These are phyloP conservation scores for Jackrogersella multiformis DNA, from an alignment of 495 filamentous ascomycete genomes.

Conservation along the genomic window DNA sequence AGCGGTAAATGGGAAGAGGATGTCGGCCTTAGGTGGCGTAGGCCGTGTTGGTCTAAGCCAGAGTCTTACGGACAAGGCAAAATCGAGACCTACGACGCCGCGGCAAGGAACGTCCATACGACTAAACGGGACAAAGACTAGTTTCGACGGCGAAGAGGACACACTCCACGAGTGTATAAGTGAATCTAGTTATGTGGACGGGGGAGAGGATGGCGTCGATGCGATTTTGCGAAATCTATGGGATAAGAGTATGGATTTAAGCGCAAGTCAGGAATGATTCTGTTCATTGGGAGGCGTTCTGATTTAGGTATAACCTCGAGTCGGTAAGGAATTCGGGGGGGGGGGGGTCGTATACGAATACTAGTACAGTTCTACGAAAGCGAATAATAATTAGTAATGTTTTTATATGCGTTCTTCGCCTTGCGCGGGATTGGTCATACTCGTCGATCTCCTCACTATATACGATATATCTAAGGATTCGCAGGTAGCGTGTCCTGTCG, in stretches of 20 bases:
- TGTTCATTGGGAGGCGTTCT: slow-evolving; percentile 31
- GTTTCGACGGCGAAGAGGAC: slow-evolving; percentile 51
- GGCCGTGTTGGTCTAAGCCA: slow-evolving; percentile 53
- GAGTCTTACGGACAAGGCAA: slow-evolving; percentile 46
- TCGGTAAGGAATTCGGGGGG: slow-evolving; percentile 10
- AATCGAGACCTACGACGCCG: slow-evolving; percentile 45
- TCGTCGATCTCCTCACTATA: too few species aligned
- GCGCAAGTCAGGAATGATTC: slow-evolving; percentile 58
- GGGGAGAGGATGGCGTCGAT: slow-evolving; percentile 55
- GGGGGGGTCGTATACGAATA: slow-evolving; percentile 6
- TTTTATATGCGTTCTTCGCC: not conserved
- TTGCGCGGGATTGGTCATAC: not conserved
- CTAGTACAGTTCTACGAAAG: slow-evolving; percentile 12
- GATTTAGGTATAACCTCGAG: slow-evolving; percentile 18
- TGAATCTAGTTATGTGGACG: slow-evolving; percentile 54
- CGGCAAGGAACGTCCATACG: slow-evolving; percentile 44
- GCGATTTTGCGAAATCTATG: slow-evolving; percentile 61
- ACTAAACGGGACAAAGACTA: slow-evolving; percentile 47
- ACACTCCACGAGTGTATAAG: slow-evolving; percentile 51
- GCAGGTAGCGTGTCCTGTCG: too few species aligned
- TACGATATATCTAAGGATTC: not conserved
- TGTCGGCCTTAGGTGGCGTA: slow-evolving; percentile 36
- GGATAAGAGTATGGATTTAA: slow-evolving; percentile 63
- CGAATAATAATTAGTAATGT: slow-evolving; percentile 39
- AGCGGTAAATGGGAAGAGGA: slow-evolving; percentile 37